phyloP scores from a whole-genome alignment of 257 asterid species.

The Solanum tarapatanum region DNA sequence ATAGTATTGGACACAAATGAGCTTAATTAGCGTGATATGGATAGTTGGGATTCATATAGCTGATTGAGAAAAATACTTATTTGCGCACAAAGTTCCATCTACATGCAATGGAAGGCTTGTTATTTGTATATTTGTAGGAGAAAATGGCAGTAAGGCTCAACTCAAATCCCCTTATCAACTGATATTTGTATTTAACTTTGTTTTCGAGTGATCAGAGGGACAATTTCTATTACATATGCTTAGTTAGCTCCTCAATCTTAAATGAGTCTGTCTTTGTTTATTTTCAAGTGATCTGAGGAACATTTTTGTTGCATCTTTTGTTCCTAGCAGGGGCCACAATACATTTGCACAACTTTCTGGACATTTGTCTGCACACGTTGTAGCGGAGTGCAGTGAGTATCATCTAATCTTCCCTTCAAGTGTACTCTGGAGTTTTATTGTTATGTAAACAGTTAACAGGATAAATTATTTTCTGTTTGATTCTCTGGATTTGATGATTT shows the following conservation, averaged over 20 bases:
- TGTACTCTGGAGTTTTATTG: background rate
- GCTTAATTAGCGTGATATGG: background rate
- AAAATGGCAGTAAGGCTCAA: background rate
- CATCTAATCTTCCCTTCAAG: background rate
- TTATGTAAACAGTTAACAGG: background rate
- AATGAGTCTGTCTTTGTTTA: background rate
- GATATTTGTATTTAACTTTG: background rate
- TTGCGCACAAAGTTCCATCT: background rate
- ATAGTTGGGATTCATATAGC: background rate
- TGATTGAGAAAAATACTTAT: background rate
- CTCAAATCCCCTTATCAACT: background rate
- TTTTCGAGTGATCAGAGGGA: background rate
- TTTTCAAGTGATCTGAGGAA: background rate
- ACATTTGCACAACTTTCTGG: constrained; percentile 87
- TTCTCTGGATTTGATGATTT: background rate
- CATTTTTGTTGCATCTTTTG: background rate
- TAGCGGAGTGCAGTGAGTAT: constrained; percentile 93
- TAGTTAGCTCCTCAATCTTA: background rate
- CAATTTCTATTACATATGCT: background rate
- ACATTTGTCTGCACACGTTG: constrained; percentile 87
- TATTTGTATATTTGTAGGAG: background rate
- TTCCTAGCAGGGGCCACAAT: constrained; percentile 80
- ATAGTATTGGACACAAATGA: background rate
- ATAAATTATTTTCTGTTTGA: background rate
- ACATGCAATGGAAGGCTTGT: background rate